Evolutionary conservation across 331 rosid species (phyloP).

Genomic region (Phaseolus coccineus): DNA sequence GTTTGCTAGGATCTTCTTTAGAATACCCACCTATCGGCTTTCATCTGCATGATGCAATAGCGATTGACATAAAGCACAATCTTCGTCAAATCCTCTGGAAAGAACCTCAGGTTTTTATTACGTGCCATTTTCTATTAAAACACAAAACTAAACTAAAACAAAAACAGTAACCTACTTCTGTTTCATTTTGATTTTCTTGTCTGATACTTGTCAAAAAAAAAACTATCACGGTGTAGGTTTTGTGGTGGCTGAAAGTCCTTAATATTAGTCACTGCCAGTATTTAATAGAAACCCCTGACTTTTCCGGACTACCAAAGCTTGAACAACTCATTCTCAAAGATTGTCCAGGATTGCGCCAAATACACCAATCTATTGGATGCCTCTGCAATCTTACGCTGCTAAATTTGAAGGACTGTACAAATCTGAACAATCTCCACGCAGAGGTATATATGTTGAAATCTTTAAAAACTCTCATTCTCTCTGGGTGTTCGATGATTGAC

Average conservation of each 20-base stretch:
- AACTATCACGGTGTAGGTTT: background rate
- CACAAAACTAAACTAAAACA: background rate
- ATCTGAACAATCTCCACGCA: too few species aligned
- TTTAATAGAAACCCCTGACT: background rate
- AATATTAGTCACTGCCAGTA: background rate
- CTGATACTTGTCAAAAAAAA: background rate
- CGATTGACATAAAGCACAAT: background rate
- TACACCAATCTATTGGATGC: background rate
- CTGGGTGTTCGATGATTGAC: too few species aligned
- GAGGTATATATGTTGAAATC: too few species aligned
- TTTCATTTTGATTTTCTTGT: background rate
- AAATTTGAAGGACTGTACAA: too few species aligned
- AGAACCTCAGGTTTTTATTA: constrained; percentile 1
- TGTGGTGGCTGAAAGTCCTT: background rate
- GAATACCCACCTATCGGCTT: background rate
- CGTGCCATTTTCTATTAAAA: background rate
- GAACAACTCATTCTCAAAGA: background rate
- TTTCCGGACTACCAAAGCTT: background rate
- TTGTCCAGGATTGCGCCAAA: background rate
- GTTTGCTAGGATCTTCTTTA: background rate
- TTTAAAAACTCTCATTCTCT: too few species aligned
- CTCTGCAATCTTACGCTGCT: background rate
- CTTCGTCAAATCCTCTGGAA: background rate
- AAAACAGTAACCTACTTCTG: background rate
- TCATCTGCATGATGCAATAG: background rate